These are phyloP conservation scores for Vitis riparia DNA, from an alignment of 164 flowering plant species.

Conservation along the genomic window DNA sequence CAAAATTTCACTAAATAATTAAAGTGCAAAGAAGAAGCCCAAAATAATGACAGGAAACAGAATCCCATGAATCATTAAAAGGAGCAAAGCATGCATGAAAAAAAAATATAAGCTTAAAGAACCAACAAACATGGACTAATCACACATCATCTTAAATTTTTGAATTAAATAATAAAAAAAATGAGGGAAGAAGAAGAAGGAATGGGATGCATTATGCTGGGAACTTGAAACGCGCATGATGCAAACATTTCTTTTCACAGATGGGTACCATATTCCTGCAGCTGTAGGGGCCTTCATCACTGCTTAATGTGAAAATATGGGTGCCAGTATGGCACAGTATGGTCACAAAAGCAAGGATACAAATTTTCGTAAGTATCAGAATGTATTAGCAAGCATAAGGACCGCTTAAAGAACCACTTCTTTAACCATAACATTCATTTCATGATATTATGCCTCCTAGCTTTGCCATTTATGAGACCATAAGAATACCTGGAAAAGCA, in stretches of 20 bases:
- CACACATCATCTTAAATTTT: no score
- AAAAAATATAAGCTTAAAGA: no score
- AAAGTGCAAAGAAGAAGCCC: neutral
- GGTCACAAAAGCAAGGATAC: neutral
- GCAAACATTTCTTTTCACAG: neutral
- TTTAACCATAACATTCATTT: no score
- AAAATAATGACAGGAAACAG: constrained; percentile 3
- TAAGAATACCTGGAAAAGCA: constrained; percentile 87
- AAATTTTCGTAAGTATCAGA: neutral
- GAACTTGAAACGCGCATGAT: no score
- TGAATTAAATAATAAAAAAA: no score
- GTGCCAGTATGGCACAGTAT: no score
- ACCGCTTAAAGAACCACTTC: no score
- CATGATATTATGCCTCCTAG: neutral
- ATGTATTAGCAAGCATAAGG: neutral
- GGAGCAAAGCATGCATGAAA: neutral
- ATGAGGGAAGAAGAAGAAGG: no score
- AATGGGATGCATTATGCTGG: no score
- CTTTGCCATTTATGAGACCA: neutral
- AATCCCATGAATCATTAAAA: neutral
- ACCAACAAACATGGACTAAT: no score
- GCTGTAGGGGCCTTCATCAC: neutral
- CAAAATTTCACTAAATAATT: neutral
- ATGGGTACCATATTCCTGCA: neutral
- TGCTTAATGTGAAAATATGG: neutral